Percentiles rank a stretch among this genome's conserved stretches.
Evolutionary conservation across 164 flowering plant genomes (phyloP).

Genomic region (Aristolochia fimbriata): DNA sequence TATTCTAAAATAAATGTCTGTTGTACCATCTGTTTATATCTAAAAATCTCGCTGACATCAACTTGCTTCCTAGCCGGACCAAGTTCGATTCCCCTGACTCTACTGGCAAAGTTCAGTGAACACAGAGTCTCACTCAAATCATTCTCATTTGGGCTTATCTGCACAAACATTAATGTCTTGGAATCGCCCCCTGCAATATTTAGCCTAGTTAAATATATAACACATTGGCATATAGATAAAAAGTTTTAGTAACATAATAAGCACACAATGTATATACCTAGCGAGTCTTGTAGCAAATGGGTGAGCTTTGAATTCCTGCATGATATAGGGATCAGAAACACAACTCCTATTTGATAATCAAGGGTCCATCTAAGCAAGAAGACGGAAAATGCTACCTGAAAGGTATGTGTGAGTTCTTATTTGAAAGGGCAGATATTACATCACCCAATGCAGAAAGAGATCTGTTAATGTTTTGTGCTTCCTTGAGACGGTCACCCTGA

Average conservation of each 20-base stretch:
- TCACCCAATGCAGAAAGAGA: conserved; percentile 98
- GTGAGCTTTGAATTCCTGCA: conserved; percentile 95
- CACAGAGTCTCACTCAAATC: conserved; percentile 87
- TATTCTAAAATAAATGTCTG: not conserved
- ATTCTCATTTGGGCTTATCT: conserved; percentile 81
- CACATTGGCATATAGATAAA: not conserved
- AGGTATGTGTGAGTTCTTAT: conserved; percentile 83
- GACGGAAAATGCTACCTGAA: conserved; percentile 44
- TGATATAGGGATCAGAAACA: not conserved
- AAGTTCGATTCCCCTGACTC: conserved; percentile 90
- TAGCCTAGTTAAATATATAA: not conserved
- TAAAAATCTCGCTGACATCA: conserved; percentile 53
- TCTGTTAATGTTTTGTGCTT: conserved; percentile 85
- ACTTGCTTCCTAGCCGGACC: conserved; percentile 92
- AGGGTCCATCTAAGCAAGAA: no score
- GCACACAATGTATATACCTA: conserved; percentile 44
- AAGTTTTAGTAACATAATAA: conserved; percentile 1
- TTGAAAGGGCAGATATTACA: conserved; percentile 91
- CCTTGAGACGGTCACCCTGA: conserved; percentile 89
- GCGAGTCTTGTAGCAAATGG: conserved; percentile 91
- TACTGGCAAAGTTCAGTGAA: conserved; percentile 93
- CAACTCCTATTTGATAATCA: no score
- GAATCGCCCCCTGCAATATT: conserved; percentile 78
- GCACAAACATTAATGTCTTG: conserved; percentile 92
- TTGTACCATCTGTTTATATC: conserved; percentile 73